Evolutionary conservation across 257 asterid species (phyloP).

Genomic region (Petunia axillaris): DNA sequence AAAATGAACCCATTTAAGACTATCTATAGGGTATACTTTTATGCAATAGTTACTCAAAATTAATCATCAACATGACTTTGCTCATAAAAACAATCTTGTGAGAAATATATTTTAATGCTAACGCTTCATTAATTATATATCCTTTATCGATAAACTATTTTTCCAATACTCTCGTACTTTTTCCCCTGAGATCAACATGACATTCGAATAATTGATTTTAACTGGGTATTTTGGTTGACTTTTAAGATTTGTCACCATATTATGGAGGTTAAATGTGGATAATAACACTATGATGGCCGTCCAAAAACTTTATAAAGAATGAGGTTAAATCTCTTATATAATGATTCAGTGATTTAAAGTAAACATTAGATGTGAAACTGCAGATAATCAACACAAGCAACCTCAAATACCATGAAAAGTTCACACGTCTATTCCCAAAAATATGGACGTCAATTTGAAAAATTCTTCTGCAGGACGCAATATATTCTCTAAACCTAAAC

Average conservation of each 20-base stretch:
- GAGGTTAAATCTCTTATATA: too few relatives aligned
- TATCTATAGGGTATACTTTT: too few relatives aligned
- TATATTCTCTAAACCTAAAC: constrained; percentile 34
- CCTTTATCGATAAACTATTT: not conserved
- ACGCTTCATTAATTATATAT: not conserved
- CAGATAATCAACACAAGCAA: not conserved
- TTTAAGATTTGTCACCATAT: not conserved
- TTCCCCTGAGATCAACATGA: not conserved
- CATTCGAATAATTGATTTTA: not conserved
- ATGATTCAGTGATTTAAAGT: too few relatives aligned
- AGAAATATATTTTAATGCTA: not conserved
- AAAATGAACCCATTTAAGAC: not conserved
- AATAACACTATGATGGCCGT: not conserved
- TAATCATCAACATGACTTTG: not conserved
- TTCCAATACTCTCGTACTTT: not conserved
- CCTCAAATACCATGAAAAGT: not conserved
- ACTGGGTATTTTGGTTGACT: not conserved
- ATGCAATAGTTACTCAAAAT: not conserved
- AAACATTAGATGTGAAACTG: too few relatives aligned
- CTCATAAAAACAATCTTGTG: not conserved
- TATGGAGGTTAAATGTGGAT: constrained; percentile 10
- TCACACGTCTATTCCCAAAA: constrained; percentile 20
- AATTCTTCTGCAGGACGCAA: constrained; percentile 38
- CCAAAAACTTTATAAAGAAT: not conserved
- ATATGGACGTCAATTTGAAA: constrained; percentile 21